phyloP scores from a whole-genome alignment of 2,329 filamentous ascomycete species.

The Graphiopsis chlorocephala region DNA sequence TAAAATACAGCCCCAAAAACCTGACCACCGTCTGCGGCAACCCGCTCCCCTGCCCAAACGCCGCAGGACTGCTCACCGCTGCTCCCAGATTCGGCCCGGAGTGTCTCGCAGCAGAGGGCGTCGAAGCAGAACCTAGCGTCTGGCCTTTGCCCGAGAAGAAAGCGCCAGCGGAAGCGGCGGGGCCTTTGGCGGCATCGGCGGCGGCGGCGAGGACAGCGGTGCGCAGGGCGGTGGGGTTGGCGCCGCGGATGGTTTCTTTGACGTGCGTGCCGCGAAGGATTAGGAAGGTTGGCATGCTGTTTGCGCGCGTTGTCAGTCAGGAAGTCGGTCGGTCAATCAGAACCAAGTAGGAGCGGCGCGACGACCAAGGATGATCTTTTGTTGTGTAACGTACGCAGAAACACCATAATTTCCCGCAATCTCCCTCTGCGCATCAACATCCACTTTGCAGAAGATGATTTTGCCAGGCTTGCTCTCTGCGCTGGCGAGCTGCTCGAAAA shows the following conservation, averaged over 20 bases:
- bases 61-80: conserved; percentile 28
- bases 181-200: conserved; percentile 38
- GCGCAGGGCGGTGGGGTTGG: conserved; percentile 48
- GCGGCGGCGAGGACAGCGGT: conserved; percentile 46
- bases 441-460: conserved; percentile 54
- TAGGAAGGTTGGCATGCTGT: conserved; percentile 49
- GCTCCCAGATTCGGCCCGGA: conserved; percentile 23
- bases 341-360: no score
- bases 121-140: conserved; percentile 34
- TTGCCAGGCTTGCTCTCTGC: conserved; percentile 47
- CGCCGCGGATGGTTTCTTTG: conserved; percentile 48
- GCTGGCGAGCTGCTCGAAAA: conserved; percentile 51
- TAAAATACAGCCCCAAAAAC: conserved; percentile 47
- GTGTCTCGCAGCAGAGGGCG: conserved; percentile 21
- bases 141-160: conserved; percentile 44
- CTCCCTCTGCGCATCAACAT: conserved; percentile 53
- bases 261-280: conserved; percentile 45
- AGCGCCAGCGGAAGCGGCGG: conserved; percentile 24
- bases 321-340: no score
- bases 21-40: conserved; percentile 41
- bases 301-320: not conserved
- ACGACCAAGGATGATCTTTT: no score
- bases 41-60: conserved; percentile 34
- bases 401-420: conserved; percentile 51
- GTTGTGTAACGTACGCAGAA: conserved; percentile 36